A percentile compares a stretch with the other conserved stretches of the same genome.
phyloP scores from a whole-genome alignment of 1,139 yeast species.

The Schizosaccharomyces versatilis region DNA sequence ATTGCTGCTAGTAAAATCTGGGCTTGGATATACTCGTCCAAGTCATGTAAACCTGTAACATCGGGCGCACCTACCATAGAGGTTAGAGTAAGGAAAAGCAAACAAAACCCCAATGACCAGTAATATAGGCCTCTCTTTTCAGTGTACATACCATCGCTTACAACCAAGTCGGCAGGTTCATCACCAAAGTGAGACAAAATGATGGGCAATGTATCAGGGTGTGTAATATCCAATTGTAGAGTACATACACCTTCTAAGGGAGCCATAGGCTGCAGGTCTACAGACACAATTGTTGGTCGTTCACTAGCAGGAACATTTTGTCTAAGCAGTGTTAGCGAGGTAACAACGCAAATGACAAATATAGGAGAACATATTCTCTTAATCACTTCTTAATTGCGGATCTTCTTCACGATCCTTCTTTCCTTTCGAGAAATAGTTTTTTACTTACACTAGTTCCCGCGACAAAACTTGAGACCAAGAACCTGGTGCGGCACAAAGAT shows the following conservation, averaged over 20 bases:
- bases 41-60: slow-evolving; percentile 88
- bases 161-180: slow-evolving; percentile 67
- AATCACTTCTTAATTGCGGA: no score
- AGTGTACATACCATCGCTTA: slow-evolving; percentile 27
- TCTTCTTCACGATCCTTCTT: no score
- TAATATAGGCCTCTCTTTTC: not conserved
- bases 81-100: not conserved
- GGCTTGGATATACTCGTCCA: slow-evolving; percentile 91
- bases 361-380: not conserved
- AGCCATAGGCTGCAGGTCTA: slow-evolving; percentile 90
- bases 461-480: slow-evolving; percentile 96
- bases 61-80: slow-evolving; percentile 81
- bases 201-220: slow-evolving; percentile 59
- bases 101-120: not conserved
- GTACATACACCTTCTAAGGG: slow-evolving; percentile 77
- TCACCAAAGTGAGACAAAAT: slow-evolving; percentile 72
- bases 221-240: slow-evolving; percentile 89
- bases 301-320: slow-evolving; percentile 11
- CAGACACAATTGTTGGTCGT: slow-evolving; percentile 63
- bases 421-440: slow-evolving; percentile 4
- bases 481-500: slow-evolving; percentile 96
- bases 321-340: slow-evolving; percentile 9
- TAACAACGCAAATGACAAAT: not conserved
- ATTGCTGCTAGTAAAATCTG: slow-evolving; percentile 77
- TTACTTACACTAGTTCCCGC: slow-evolving; percentile 32